Evolutionary conservation across 441 rosid genomes (phyloP), one percentile per base, ranked within the genome.

Genomic region (Eruca vesicaria): DNA sequence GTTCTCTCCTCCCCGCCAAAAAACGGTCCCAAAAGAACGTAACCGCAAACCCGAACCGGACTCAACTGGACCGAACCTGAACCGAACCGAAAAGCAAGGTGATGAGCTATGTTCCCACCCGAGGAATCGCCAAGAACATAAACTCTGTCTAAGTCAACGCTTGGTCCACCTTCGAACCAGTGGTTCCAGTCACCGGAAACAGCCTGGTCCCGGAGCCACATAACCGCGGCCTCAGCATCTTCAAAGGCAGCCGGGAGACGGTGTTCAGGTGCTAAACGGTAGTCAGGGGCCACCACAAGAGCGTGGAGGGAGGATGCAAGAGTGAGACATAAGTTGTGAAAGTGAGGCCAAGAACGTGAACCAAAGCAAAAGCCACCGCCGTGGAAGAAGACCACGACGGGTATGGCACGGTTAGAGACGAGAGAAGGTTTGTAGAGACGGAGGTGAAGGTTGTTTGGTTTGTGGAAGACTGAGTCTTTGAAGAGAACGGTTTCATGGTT

Each of bases 311-410:
- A 78, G 0, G 95, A 86, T 3, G 97, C 86, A 1, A 93, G 81
- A 32, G 86, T 84, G 2, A 84, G 38, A 75, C 97, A 90, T 31
- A 84, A 85, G 84, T 86, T 90, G 81, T 93, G 97, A 43, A 75
- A 83, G 81, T 73, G 86, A 20, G 97, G 93, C 97, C 97, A 93
- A 21, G 61, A 45, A 2, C 89, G 81, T 2, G 97, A 88, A 35
- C 98, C 97, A 2, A 90, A 78, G 61, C 98, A 93, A 45, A 93
- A 93, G 0, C 98, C 98, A 1, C 98, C 98, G 0, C 98, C 98
- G 58, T 88, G 98, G 72, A 93, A 63, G 83, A 67, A 93, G 66
- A 85, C 15, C 6, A 90, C 19, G 61, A 93, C 43, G 8, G 95
- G 92, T 20, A 93, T 2, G 7, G 67, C 2, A 3, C 15, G 38